Evolutionary conservation across 345 rosid species (phyloP), one percentile per base, ranked within the genome.

Genomic region (Tarenaya hassleriana): DNA sequence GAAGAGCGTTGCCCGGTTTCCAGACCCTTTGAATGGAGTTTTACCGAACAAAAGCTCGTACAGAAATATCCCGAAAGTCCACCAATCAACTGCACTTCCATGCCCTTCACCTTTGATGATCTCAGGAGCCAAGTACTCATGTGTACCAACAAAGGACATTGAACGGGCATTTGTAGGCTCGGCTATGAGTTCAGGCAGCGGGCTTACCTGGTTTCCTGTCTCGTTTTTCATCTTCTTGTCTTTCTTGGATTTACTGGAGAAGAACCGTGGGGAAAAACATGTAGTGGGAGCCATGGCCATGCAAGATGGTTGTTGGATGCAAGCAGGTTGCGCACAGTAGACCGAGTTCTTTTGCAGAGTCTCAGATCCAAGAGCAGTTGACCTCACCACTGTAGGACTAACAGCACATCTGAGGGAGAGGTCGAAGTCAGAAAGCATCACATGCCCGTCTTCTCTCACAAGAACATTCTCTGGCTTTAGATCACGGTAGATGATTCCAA

Each of bases 131-230:
- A 84, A 62, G 72, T 84, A 85, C 76, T 86, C 95, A 5, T 86
- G 95, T 20, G 95, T 86, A 52, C 95, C 95, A 7, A 86, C 95
- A 50, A 83, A 86, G 1, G 95, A 86, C 95, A 86, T 83, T 0
- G 95, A 86, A 13, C 92, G 88, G 8, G 95, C 95, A 29, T 75
- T 81, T n/a, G 92, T 83, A 10, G 95, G 95, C 72, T 86, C 95
- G 1, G 91, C 95, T 17, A 86, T 69, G n/a, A 86, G 92, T 66
- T 86, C 95, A 2, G 95, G 95, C 62, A 83, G 63, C n/a, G 88
- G 88, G 19, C 75, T 83, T 33, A 78, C 82, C 61, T 78, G 84
- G 70, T 78, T 75, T 8, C 79, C 80, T 19, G 62, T 57, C 12
- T 81, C 82, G 41, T 47, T 75, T 57, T 74, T 78, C 0, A 75